These are phyloP conservation scores for Chrysanthemum lavandulifolium DNA, from an alignment of 129 eudicot genomes.

Conservation along the genomic window DNA sequence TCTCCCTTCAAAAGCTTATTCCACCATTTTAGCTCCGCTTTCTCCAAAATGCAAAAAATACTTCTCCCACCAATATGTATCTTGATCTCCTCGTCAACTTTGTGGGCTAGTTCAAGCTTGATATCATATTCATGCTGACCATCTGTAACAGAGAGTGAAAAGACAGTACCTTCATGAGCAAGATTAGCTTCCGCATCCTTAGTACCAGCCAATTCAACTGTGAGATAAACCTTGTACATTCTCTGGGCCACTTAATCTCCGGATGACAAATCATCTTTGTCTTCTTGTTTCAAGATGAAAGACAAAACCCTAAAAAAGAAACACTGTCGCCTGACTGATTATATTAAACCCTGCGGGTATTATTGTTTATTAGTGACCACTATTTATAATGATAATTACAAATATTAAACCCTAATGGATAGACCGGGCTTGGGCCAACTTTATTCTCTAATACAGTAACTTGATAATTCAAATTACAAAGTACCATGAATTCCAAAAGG, in stretches of 20 bases:
- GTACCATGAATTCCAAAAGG: too few relatives aligned
- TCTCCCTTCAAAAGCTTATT: slow-evolving; percentile 59
- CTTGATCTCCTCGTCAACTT: slow-evolving; percentile 92
- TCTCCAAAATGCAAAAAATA: slow-evolving; percentile 70
- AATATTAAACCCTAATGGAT: too few relatives aligned
- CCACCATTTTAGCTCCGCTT: slow-evolving; percentile 94
- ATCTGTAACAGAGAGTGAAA: slow-evolving; percentile 61
- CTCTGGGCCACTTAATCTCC: slow-evolving; percentile 92
- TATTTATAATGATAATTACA: too few relatives aligned
- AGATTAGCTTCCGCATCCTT: slow-evolving; percentile 67
- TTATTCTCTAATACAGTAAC: too few relatives aligned
- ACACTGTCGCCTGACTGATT: too few relatives aligned
- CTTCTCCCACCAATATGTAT: slow-evolving; percentile 59
- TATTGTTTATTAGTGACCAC: too few relatives aligned
- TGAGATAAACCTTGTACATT: slow-evolving; percentile 66
- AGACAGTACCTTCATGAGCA: slow-evolving; percentile 69
- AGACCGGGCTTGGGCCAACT: too few relatives aligned
- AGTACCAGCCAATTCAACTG: slow-evolving; percentile 68
- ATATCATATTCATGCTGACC: slow-evolving; percentile 67
- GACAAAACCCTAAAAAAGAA: too few relatives aligned
- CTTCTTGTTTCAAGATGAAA: too few relatives aligned
- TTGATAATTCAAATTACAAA: too few relatives aligned
- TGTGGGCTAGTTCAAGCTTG: slow-evolving; percentile 72
- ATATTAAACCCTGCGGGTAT: too few relatives aligned
- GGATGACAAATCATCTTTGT: slow-evolving; percentile 45